Conservation (phyloP, 208 protist genomes). For the Polymyxa betae region DNA sequence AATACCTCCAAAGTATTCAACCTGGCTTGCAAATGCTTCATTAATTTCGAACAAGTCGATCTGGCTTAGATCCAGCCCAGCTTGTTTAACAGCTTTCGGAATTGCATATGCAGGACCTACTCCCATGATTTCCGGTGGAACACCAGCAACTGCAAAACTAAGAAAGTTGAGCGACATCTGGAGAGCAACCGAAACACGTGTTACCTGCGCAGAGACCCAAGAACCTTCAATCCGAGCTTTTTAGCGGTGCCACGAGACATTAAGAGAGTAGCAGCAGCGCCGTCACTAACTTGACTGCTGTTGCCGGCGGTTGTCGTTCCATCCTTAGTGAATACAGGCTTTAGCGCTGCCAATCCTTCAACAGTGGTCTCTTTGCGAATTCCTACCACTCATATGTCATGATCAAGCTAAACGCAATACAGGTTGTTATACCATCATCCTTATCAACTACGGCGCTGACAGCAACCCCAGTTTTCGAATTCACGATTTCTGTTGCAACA, state of each 20-base stretch:
- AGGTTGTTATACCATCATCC: conserved; percentile 57
- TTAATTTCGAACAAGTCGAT: conserved; percentile 76
- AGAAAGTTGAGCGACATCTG: conserved; percentile 15
- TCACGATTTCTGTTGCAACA: conserved; percentile 51
- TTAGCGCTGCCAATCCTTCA: conserved; percentile 59
- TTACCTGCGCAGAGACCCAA: conserved; percentile 63
- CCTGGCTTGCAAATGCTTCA: conserved; percentile 74
- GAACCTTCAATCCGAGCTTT: conserved; percentile 64
- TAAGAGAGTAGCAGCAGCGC: conserved; percentile 69
- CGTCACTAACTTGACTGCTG: conserved; percentile 69
- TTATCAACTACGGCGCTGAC: conserved; percentile 54
- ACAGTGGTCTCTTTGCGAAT: conserved; percentile 52
- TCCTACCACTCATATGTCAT: background rate
- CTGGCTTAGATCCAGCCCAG: conserved; percentile 63
- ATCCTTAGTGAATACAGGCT: conserved; percentile 67
- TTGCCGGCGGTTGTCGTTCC: conserved; percentile 70
- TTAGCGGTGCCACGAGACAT: conserved; percentile 56
- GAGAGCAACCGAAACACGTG: conserved; percentile 62
- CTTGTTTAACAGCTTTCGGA: conserved; percentile 62
- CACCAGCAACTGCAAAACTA: conserved; percentile 59
- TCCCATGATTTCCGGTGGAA: conserved; percentile 61
- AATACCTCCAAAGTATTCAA: background rate
- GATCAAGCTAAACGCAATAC: too few species aligned
- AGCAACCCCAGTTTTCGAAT: conserved; percentile 52
- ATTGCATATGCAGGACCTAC: conserved; percentile 70